Base-by-base conservation (phyloP, 2,329 filamentous ascomycete species). In the Xylaria sp. region DNA sequence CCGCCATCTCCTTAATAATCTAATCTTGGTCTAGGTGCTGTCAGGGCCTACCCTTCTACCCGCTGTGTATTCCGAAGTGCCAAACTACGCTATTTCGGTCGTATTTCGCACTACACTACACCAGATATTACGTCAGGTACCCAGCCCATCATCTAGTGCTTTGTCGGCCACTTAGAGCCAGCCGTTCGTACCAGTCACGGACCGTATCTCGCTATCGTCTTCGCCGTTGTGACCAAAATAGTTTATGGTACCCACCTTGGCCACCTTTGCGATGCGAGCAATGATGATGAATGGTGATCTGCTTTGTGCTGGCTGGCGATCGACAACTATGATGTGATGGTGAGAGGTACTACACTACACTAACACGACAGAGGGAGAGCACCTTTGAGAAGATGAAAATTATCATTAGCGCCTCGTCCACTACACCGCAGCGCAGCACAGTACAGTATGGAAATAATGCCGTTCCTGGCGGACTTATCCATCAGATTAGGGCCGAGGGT, bases 121-220 rank as follows among this genome's bases (percentile, higher is more conserved):
- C 59, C 23, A 13, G 61, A 47, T 21, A 69, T 69, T 69, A 69
- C 67, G 67, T 69, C 67, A 69, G 67, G 67, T 59, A 60, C 47
- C 44, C 32, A 35, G 32, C 32, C 32, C 32, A 35, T 16, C 25
- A 44, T 44, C 63, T 58, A 59, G 58, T 58, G 42, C 63, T 69
- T 53, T 61, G 50, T 57, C 29, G 35, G 27, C 37, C 37, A n/a
- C 40, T 35, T 13, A 42, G 44, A 35, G 32, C 32, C 10, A 35
- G 12, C 27, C 27, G n/a, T 48, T 23, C 10, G 13, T 32, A 25
- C 54, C 25, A 44, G 32, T 44, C 47, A 35, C 32, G 32, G 10
- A 35, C 48, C n/a, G 27, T 55, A 55, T 44, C 54, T 54, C 13
- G 47, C 27, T 27, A 32, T 61, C 37, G 48, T 59, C 62, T 40